These are phyloP conservation scores for Colletotrichum musicola DNA, from an alignment of 2,329 filamentous ascomycete species.

Conservation along the genomic window DNA sequence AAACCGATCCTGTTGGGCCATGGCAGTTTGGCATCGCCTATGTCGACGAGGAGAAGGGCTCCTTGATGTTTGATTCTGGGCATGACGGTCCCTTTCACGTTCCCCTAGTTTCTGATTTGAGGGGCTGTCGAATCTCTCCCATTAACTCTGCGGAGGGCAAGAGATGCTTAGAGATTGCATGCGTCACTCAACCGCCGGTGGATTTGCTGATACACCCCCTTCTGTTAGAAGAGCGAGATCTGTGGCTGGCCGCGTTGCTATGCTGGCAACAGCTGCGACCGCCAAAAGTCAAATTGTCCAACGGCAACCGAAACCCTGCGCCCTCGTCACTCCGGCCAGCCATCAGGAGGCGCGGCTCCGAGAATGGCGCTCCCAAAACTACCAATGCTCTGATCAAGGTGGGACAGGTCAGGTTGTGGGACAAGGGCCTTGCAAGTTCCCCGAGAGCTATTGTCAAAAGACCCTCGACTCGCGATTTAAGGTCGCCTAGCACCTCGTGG, in stretches of 20 bases:
- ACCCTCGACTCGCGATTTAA: conserved; percentile 68
- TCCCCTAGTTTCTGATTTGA: conserved; percentile 78
- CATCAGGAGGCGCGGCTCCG: conserved; percentile 38
- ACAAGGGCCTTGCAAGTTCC: conserved; percentile 74
- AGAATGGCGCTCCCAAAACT: conserved; percentile 42
- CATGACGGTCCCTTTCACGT: conserved; percentile 74
- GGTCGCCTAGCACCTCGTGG: conserved; percentile 75
- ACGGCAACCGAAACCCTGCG: conserved; percentile 54
- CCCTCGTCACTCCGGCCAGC: conserved; percentile 51
- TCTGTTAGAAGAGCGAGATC: conserved; percentile 75
- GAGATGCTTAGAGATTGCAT: conserved; percentile 65
- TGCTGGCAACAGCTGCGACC: conserved; percentile 84
- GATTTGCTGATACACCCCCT: conserved; percentile 76
- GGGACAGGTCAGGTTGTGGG: conserved; percentile 91
- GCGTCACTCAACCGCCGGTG: conserved; percentile 61
- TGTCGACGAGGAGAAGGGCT: conserved; percentile 81
- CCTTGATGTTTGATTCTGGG: conserved; percentile 80
- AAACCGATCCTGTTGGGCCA: conserved; percentile 68
- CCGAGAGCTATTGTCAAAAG: conserved; percentile 69
- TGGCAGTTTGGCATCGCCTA: conserved; percentile 82
- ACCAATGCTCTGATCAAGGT: conserved; percentile 88
- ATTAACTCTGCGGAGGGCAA: conserved; percentile 61
- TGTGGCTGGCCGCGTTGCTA: conserved; percentile 84
- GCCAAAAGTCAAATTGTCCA: conserved; percentile 66
- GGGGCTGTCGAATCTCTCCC: conserved; percentile 77